Conservation (phyloP, 306 rosid genomes). For the Lathyrus oleraceus region DNA sequence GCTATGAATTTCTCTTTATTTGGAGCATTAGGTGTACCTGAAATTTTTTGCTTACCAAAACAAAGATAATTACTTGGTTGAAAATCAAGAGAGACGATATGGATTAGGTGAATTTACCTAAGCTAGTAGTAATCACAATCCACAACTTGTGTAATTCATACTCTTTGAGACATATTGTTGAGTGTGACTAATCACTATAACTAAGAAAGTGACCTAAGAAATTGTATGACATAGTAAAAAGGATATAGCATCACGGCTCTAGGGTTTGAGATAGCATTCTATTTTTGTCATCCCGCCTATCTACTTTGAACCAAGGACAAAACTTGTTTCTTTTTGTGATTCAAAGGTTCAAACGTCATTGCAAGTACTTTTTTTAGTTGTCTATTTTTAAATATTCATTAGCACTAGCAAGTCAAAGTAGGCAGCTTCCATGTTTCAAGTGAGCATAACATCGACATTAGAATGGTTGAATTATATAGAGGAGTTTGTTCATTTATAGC, state of each 20-base stretch:
- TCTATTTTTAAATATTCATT: constrained; percentile 11
- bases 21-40: neutral
- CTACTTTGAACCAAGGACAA: constrained; percentile 36
- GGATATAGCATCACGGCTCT: constrained; percentile 28
- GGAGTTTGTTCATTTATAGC: too few species aligned
- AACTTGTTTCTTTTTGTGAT: constrained; percentile 28
- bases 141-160: constrained; percentile 7
- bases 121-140: constrained; percentile 15
- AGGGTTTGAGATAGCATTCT: constrained; percentile 30
- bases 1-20: neutral
- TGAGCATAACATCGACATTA: neutral
- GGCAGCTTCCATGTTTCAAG: constrained; percentile 10
- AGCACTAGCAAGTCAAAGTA: constrained; percentile 32
- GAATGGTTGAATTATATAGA: neutral
- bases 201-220: constrained; percentile 31
- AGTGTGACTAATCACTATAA: constrained; percentile 18
- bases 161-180: constrained; percentile 10
- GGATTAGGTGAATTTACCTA: constrained; percentile 47
- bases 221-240: constrained; percentile 5
- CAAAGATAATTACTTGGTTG: neutral
- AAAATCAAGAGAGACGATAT: constrained; percentile 41
- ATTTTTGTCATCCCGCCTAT: constrained; percentile 29
- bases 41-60: neutral
- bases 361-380: constrained; percentile 19
- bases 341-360: constrained; percentile 35